Evolutionary conservation across 441 rosid species (phyloP).

Genomic region (Euphorbia neoarborescens): DNA sequence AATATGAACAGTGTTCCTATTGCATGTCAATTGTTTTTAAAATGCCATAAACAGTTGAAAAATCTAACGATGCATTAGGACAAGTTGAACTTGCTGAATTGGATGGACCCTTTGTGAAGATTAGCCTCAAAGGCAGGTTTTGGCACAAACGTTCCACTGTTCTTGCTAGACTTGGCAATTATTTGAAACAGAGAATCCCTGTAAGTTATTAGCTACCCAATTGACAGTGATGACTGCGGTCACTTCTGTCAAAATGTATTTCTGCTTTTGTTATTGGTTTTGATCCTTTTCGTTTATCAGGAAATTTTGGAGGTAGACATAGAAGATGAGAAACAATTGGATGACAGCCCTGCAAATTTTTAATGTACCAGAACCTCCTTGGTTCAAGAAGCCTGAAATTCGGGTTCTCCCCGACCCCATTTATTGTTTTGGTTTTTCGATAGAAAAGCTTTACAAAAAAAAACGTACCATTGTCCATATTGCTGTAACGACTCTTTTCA

Average conservation of each 20-base stretch:
- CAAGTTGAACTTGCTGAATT: conserved; percentile 68
- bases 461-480: too few relatives aligned
- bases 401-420: neutral
- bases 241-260: neutral
- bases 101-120: conserved; percentile 89
- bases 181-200: conserved; percentile 84
- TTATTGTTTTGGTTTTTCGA: too few relatives aligned
- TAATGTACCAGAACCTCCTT: too few relatives aligned
- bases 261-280: neutral
- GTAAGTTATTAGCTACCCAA: conserved; percentile 30
- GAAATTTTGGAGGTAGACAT: conserved; percentile 84
- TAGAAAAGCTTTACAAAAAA: too few relatives aligned
- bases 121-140: conserved; percentile 73
- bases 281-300: conserved; percentile 21
- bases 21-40: neutral
- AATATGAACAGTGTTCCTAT: conserved; percentile 7
- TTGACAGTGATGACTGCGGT: neutral
- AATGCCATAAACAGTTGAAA: too few relatives aligned
- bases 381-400: neutral
- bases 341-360: conserved; percentile 84
- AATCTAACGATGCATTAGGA: conserved; percentile 26
- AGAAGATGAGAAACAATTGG: conserved; percentile 82
- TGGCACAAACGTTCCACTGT: conserved; percentile 78
- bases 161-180: conserved; percentile 75
- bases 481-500: too few relatives aligned